Evolutionary conservation across 176 grass and related monocot genomes (phyloP).

Genomic region (Microstegium vimineum): DNA sequence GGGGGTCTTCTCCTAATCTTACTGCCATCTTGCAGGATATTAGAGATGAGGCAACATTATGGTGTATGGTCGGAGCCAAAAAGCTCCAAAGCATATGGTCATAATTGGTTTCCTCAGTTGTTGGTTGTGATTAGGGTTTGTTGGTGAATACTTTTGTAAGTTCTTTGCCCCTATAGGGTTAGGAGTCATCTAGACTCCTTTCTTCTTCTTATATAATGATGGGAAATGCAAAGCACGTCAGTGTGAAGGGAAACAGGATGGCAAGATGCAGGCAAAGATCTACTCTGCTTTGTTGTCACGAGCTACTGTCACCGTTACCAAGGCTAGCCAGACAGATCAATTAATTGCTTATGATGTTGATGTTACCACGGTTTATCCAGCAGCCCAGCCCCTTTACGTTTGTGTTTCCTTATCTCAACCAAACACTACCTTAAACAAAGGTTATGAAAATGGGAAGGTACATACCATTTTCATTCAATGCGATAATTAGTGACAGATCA

Average conservation of each 20-base stretch:
- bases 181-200: neutral
- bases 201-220: neutral
- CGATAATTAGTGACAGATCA: constrained; percentile 77
- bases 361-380: neutral
- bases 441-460: neutral
- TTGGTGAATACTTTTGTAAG: neutral
- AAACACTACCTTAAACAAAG: neutral
- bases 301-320: neutral
- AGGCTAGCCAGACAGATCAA: neutral
- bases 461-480: constrained; percentile 87
- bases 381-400: neutral
- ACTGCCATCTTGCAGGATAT: neutral
- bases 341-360: neutral
- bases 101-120: neutral
- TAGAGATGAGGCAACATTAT: neutral
- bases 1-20: too few species aligned
- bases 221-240: neutral
- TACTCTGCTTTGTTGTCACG: neutral
- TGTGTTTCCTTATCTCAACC: neutral
- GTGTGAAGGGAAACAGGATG: neutral
- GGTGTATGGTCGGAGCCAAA: neutral
- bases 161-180: neutral
- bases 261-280: neutral
- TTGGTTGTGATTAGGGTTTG: neutral
- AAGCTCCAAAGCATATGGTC: neutral